Conservation (phyloP, 2,329 filamentous ascomycete species). For the Septoria linicola region DNA sequence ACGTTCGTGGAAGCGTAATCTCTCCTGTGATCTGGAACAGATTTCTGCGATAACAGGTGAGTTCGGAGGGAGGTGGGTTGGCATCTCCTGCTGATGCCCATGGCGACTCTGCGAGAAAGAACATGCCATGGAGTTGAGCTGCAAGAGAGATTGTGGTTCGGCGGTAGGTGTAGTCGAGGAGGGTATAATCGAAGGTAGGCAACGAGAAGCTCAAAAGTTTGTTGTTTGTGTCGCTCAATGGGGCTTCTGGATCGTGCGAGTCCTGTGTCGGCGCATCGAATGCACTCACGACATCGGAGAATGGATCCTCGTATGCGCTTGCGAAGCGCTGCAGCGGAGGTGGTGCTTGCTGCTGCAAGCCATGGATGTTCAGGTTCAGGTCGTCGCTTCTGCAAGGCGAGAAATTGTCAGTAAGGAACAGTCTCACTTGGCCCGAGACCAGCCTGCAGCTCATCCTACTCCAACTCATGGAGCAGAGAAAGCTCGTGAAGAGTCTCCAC, state of each 20-base stretch:
- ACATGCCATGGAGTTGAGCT: conserved; percentile 83
- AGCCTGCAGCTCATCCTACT: too few relatives aligned
- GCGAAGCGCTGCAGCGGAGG: conserved; percentile 36
- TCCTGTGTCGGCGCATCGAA: conserved; percentile 48
- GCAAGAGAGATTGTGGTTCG: conserved; percentile 65
- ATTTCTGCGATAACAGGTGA: conserved; percentile 95
- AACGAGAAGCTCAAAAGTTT: conserved; percentile 54
- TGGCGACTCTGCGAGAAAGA: conserved; percentile 79
- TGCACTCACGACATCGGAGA: conserved; percentile 52
- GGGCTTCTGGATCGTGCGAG: conserved; percentile 45
- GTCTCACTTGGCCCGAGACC: background rate
- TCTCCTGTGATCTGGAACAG: conserved; percentile 94
- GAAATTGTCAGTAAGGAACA: conserved; percentile 10
- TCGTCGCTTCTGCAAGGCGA: conserved; percentile 32
- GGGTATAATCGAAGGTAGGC: conserved; percentile 54
- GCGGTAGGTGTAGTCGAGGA: conserved; percentile 66
- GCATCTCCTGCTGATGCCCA: conserved; percentile 59
- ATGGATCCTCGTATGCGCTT: conserved; percentile 51
- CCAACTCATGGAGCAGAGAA: too few relatives aligned
- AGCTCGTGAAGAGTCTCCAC: too few relatives aligned
- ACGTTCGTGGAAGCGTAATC: conserved; percentile 73
- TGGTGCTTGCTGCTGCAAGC: conserved; percentile 25
- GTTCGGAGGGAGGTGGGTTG: conserved; percentile 66
- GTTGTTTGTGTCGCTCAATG: conserved; percentile 64
- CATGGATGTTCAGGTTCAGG: conserved; percentile 30